Base-by-base conservation (phyloP, 2,329 filamentous ascomycete genomes). In the Apiospora koreana region DNA sequence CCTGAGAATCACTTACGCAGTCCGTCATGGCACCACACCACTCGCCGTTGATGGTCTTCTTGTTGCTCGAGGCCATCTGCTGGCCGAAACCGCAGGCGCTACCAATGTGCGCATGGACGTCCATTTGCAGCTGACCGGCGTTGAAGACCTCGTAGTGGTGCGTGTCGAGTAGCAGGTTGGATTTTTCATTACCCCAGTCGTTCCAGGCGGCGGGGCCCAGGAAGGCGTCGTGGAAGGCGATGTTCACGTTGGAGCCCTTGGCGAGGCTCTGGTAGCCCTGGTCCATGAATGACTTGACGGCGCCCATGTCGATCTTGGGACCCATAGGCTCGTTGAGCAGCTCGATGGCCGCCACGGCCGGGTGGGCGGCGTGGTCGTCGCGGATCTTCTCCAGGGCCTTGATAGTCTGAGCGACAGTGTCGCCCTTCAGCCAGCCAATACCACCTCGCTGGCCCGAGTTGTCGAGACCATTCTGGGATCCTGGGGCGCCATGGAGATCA, bases 61-160 rank as follows among this genome's bases (percentile, higher is more conserved):
- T 92, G 81, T 92, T 94, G 42, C 62, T 73, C 41, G 82, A 88
- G 14, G 89, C 85, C 81, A 94, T 90, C 62, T 86, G 80, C 3
- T 87, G 87, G 91, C 92, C 94, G 69, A 86, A 90, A 12, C 85
- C 83, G 79, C 92, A 94, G 14, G 91, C 90, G 74, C 92, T 91
- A 70, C 89, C 85, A 69, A 94, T 83, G 79, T 93, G 93, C 71
- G 87, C 86, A 21, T 87, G 84, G 79, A 93, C 92, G 41, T 86
- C 88, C 70, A 92, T 85, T 16, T 85, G 84, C 71, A 94, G 87
- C 74, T 93, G 89, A 69, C 88, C 88, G 1, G 84, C 84, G 80
- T 94, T 93, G 84, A 94, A 94, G 76, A 93, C 93, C 71, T 92
- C 90, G 79, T 94, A 94, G 77, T 94, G 91, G 79, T 94, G 92